Evolutionary conservation across 306 rosid genomes (phyloP).

Genomic region (Pyrus communis): DNA sequence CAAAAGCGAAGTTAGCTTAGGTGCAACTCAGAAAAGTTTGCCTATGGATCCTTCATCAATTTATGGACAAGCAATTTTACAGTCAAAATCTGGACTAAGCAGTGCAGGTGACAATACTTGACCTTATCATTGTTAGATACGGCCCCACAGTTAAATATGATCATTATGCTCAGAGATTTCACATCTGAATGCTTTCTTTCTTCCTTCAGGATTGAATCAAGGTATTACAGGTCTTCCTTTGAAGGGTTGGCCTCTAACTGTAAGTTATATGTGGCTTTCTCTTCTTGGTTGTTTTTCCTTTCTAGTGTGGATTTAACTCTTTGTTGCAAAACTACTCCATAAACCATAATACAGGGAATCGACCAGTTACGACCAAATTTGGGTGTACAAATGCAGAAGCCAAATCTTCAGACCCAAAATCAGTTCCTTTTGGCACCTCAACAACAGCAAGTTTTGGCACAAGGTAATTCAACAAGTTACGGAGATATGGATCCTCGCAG

Average conservation of each 20-base stretch:
- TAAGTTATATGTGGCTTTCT: conserved; percentile 34
- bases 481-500: conserved; percentile 80
- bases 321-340: background rate
- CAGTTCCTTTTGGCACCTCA: conserved; percentile 76
- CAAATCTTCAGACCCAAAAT: conserved; percentile 65
- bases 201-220: conserved; percentile 54
- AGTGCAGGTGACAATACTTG: conserved; percentile 48
- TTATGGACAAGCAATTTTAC: conserved; percentile 79
- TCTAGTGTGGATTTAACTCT: background rate
- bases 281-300: background rate
- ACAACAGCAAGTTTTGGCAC: conserved; percentile 65
- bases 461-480: conserved; percentile 54
- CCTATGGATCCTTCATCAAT: conserved; percentile 82
- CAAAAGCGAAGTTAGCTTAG: conserved; percentile 61
- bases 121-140: background rate
- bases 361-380: conserved; percentile 74
- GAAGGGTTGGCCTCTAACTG: conserved; percentile 97
- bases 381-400: conserved; percentile 80
- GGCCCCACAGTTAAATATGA: background rate
- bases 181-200: conserved; percentile 8
- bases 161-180: background rate
- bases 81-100: conserved; percentile 80
- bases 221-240: conserved; percentile 77
- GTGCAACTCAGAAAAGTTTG: conserved; percentile 66
- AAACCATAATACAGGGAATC: conserved; percentile 49